A percentile compares a stretch with the other conserved stretches of the same genome.
These are phyloP conservation scores for Hyphopichia pseudoburtonii DNA, from an alignment of 1,139 yeast species.

Conservation along the genomic window DNA sequence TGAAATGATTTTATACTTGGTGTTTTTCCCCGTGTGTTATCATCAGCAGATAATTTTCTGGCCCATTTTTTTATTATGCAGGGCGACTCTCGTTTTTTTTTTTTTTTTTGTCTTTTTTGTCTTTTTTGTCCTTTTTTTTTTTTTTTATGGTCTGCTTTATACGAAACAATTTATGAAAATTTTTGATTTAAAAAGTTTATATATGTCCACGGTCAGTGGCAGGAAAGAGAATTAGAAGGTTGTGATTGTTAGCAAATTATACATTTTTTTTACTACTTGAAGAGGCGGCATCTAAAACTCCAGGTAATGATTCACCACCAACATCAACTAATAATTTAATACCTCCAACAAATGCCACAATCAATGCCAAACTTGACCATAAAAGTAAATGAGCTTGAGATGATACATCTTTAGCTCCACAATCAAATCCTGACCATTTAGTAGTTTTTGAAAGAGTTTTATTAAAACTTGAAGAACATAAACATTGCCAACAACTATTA, in stretches of 20 bases:
- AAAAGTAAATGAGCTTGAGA: conserved; percentile 64
- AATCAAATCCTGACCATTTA: conserved; percentile 65
- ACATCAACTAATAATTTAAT: conserved; percentile 51
- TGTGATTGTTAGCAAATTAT: neutral
- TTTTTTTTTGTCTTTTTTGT: no score
- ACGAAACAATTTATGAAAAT: no score
- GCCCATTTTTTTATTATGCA: neutral
- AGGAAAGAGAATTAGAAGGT: neutral
- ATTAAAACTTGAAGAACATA: conserved; percentile 54
- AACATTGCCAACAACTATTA: conserved; percentile 54
- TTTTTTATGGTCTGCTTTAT: no score
- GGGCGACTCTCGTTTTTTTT: neutral
- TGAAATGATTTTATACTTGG: no score
- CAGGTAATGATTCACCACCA: conserved; percentile 66
- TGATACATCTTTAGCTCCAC: conserved; percentile 65
- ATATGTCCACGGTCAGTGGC: neutral
- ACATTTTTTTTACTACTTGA: conserved; percentile 34
- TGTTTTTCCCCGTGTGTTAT: no score
- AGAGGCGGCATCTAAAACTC: conserved; percentile 63
- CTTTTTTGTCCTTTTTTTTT: no score
- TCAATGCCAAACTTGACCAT: conserved; percentile 58
- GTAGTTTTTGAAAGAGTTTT: conserved; percentile 51
- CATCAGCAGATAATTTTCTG: neutral
- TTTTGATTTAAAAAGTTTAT: no score
- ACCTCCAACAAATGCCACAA: conserved; percentile 50